phyloP scores from a whole-genome alignment of 139 green algal species.

The Coelastrella sp. region DNA sequence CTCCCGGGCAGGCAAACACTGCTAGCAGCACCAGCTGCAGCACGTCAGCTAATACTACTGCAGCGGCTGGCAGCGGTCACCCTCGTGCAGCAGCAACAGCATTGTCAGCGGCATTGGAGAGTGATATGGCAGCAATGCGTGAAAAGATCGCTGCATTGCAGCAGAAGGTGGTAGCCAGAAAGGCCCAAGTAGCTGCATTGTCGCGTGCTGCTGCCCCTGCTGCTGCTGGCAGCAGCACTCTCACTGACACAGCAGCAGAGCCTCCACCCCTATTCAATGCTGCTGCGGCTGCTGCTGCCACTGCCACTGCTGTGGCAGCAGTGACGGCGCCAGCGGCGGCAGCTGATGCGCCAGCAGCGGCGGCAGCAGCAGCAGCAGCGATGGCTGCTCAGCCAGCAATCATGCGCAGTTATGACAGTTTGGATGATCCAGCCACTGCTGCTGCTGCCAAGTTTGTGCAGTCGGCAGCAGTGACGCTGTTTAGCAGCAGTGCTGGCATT shows the following conservation, averaged over 20 bases:
- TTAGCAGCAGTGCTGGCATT: neutral
- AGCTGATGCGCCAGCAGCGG: neutral
- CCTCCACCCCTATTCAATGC: neutral
- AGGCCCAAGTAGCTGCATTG: slow-evolving; percentile 3
- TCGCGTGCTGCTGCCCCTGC: neutral
- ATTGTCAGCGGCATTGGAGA: neutral
- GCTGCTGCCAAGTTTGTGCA: slow-evolving; percentile 9
- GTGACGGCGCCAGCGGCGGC: neutral
- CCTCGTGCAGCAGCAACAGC: slow-evolving; percentile 11
- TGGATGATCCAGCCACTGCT: neutral
- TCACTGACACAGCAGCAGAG: neutral
- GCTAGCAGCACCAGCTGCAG: slow-evolving; percentile 23
- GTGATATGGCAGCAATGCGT: neutral
- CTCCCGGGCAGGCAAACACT: neutral
- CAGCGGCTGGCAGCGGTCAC: neutral
- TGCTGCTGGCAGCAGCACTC: neutral
- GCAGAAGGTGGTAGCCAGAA: neutral
- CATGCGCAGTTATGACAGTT: neutral
- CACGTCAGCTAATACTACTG: neutral
- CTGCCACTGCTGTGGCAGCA: slow-evolving; percentile 27
- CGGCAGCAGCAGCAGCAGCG: neutral
- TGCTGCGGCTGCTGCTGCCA: slow-evolving; percentile 21
- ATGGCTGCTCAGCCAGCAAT: neutral
- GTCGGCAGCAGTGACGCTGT: neutral
- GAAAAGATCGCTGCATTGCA: slow-evolving; percentile 25